Evolutionary conservation across 176 grass and related monocot genomes (phyloP).

Genomic region (Triticum aestivum): IWGSC_CS_RefSeq_v2.1 NC_057797.1:757755314-757755813

Average conservation of each 20-base stretch:
- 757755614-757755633: constrained; percentile 3
- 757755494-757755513: not conserved
- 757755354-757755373: not conserved
- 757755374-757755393: not conserved
- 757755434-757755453: not conserved
- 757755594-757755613: not conserved
- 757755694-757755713: not conserved
- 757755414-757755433: too few relatives aligned
- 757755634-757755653: not conserved
- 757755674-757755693: not conserved
- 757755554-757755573: not conserved
- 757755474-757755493: not conserved
- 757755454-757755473: not conserved
- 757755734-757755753: constrained; percentile 26
- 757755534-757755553: not conserved
- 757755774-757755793: constrained; percentile 16
- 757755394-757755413: not conserved
- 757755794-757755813: constrained; percentile 18
- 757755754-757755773: constrained; percentile 21
- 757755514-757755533: not conserved
- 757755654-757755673: not conserved
- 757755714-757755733: constrained; percentile 15
- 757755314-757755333: not conserved
- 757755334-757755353: not conserved
- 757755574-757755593: not conserved